These are phyloP conservation scores for Thermochaetoides thermophila DNA, from an alignment of 495 filamentous ascomycete genomes.

Conservation along the genomic window DNA sequence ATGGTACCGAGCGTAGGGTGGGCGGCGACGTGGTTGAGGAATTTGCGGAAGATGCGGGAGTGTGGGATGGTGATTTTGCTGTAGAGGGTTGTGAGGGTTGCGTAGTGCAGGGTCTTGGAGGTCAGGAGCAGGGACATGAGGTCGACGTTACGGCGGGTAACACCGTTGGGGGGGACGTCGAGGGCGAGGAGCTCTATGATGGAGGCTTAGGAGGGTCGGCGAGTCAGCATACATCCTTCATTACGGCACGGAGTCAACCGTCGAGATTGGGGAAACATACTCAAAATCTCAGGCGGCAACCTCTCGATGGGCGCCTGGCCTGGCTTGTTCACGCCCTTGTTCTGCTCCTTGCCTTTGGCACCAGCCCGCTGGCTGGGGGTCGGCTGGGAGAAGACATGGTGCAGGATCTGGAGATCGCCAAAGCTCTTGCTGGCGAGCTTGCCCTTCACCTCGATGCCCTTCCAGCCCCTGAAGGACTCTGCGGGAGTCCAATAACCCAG, in stretches of 20 bases:
- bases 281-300: constrained; percentile 55
- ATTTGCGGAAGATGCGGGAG: constrained; percentile 76
- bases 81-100: constrained; percentile 67
- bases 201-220: constrained; percentile 46
- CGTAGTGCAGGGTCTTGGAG: constrained; percentile 59
- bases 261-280: constrained; percentile 27
- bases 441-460: constrained; percentile 50
- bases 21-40: constrained; percentile 54
- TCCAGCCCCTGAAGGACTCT: constrained; percentile 58
- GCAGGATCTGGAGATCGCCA: constrained; percentile 47
- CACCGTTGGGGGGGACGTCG: constrained; percentile 64
- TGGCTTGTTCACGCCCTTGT: constrained; percentile 16
- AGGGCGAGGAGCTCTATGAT: constrained; percentile 63
- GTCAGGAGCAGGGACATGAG: constrained; percentile 64
- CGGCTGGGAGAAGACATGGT: constrained; percentile 37
- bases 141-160: constrained; percentile 68
- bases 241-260: not conserved
- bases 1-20: constrained; percentile 63
- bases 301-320: constrained; percentile 43
- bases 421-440: constrained; percentile 58
- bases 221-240: too few species aligned
- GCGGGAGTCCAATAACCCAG: constrained; percentile 55
- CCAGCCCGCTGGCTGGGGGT: constrained; percentile 16
- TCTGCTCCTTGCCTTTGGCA: too few species aligned
- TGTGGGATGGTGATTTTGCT: constrained; percentile 75